Conservation (phyloP, 176 grass and related monocot genomes). For the Hsuehochloa calcarea region DNA sequence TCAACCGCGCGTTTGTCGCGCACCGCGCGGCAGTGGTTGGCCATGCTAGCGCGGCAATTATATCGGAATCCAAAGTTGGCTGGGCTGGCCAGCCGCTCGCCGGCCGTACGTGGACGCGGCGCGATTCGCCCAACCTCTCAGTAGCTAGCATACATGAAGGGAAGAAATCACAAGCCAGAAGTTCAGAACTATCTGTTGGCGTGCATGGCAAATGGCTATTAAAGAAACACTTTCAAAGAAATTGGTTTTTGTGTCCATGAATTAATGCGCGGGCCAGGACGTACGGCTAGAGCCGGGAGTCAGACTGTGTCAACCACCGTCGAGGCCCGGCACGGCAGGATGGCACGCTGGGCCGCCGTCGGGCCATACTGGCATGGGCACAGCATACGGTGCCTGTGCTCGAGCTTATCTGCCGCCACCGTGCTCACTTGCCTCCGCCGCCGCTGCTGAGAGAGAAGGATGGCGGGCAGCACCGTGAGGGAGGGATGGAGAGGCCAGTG, state of each 20-base stretch:
- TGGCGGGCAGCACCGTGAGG: too few relatives aligned
- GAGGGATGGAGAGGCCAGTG: too few relatives aligned
- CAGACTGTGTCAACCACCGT: accelerated
- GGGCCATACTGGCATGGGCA: too few relatives aligned
- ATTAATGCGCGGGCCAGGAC: neutral
- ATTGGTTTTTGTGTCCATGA: neutral
- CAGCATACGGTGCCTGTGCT: too few relatives aligned
- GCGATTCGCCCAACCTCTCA: neutral
- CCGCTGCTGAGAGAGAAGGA: too few relatives aligned
- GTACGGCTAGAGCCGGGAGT: too few relatives aligned
- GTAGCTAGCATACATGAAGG: neutral
- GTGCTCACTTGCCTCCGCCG: too few relatives aligned
- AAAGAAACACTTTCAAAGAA: neutral
- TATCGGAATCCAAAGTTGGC: neutral
- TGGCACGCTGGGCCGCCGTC: too few relatives aligned
- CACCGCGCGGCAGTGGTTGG: neutral
- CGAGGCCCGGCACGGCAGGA: too few relatives aligned
- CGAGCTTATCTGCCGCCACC: too few relatives aligned
- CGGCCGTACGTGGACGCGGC: neutral
- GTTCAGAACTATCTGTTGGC: neutral
- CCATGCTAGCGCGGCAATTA: neutral
- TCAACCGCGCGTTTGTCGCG: neutral
- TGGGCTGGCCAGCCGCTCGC: neutral
- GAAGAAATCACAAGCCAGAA: neutral
- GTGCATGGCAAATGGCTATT: neutral